These are phyloP conservation scores for Coprinopsis cinerea DNA, from an alignment of 768 basidiomycete species.

Conservation along the genomic window DNA sequence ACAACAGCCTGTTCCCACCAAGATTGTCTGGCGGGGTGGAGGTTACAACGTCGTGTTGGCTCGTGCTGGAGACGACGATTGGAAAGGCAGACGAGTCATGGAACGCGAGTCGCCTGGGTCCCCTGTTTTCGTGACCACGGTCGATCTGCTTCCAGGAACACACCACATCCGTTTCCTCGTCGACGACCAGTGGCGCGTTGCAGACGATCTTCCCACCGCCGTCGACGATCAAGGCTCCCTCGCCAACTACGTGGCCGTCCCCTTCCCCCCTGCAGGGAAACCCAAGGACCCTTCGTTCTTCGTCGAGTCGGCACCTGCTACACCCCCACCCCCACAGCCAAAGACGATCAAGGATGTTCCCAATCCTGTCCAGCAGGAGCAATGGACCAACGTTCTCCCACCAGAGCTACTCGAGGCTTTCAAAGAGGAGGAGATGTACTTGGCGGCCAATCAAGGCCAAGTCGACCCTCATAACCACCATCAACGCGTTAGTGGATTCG, in stretches of 20 bases:
- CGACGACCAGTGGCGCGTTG: constrained; percentile 80
- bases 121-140: constrained; percentile 27
- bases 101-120: constrained; percentile 46
- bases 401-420: constrained; percentile 73
- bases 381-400: constrained; percentile 81
- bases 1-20: constrained; percentile 35
- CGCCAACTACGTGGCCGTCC: constrained; percentile 87
- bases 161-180: constrained; percentile 95
- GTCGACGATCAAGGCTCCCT: constrained; percentile 93
- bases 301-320: constrained; percentile 15
- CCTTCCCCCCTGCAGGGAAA: constrained; percentile 21
- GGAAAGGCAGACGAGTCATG: constrained; percentile 67
- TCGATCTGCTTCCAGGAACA: constrained; percentile 74
- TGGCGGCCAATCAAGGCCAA: constrained; percentile 41
- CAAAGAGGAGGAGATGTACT: constrained; percentile 75
- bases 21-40: constrained; percentile 61
- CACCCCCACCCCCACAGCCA: constrained; percentile 21
- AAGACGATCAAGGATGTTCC: constrained; percentile 25
- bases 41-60: constrained; percentile 62
- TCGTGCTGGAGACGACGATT: constrained; percentile 68
- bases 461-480: constrained; percentile 19
- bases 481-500: constrained; percentile 30
- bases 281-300: constrained; percentile 8
- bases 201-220: constrained; percentile 72
- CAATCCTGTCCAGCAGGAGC: constrained; percentile 21